Evolutionary conservation across 306 rosid species (phyloP), one percentile per base, ranked within the genome.

Genomic region (Calophaca sinica): DNA sequence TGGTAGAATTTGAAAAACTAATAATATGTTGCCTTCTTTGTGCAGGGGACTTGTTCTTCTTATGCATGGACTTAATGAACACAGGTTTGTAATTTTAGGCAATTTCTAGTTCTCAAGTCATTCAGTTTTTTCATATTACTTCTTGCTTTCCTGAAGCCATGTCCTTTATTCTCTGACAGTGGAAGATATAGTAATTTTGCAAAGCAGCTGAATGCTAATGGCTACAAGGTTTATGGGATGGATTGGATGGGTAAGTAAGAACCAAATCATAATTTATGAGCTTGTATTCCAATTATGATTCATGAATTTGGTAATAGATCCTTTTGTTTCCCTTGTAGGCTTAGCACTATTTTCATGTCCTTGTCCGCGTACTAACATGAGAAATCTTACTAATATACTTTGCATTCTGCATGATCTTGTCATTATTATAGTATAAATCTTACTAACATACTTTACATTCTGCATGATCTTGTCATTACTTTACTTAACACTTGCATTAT

Each of bases 11-110:
- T 73, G 26, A 33, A 48, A 13, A 53, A 35, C 73, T 79, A 54
- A 73, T 68, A 31, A 73, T 68, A 31, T 77, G 14, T 65, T 62
- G 31, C 54, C 36, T 60, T 36, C 36, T 72, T 62, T 82, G 76
- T 90, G 75, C 88, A 94, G 99, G 93, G 99, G 99, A 32, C 13
- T 92, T 33, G 85, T 94, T 83, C 74, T 92, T 77, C 79, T 94
- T 73, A 49, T 94, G 89, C 99, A 94, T 71, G 99, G 99, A 61
- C 85, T 94, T 60, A 94, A 94, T 73, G 99, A 94, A 73, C 97
- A 94, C 89, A 91, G 98, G 98, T 91, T 51, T 29, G 89, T 76
- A 38, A 44, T 62, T 79, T 76, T 69, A 14, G 46, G 20, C 62
- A 5, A 26, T 59, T 58, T 41, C 29, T 41, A 45, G 64, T 38